A percentile compares a stretch with the other conserved stretches of the same genome.
phyloP scores from a whole-genome alignment of 306 rosid species.

The Pterocarpus santalinus region DNA sequence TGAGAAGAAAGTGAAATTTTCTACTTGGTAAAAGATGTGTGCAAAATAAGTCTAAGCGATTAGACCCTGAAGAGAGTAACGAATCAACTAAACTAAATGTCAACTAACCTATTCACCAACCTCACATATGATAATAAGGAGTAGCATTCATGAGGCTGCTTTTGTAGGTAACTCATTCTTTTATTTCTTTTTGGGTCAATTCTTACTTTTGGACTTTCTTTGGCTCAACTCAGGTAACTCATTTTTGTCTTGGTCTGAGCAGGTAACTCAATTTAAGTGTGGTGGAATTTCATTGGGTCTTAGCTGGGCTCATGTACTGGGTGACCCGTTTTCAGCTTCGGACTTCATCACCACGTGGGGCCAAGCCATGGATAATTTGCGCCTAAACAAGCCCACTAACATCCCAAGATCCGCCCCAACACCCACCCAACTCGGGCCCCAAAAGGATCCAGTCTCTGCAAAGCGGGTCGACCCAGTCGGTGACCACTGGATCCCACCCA shows the following conservation, averaged over 20 bases:
- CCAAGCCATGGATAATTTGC: constrained; percentile 30
- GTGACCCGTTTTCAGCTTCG: constrained; percentile 68
- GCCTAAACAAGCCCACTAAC: constrained; percentile 26
- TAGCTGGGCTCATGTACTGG: constrained; percentile 85
- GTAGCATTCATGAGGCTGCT: too few species aligned
- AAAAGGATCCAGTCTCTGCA: constrained; percentile 51
- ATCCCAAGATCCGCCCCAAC: constrained; percentile 36
- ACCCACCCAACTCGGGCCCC: background rate
- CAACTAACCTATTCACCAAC: too few species aligned
- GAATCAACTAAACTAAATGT: too few species aligned
- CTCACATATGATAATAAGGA: too few species aligned
- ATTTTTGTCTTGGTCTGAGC: background rate
- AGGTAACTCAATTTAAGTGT: constrained; percentile 73
- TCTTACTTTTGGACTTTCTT: too few species aligned
- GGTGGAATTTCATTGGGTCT: constrained; percentile 83
- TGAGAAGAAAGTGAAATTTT: too few species aligned
- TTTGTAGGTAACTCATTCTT: background rate
- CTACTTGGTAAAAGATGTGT: too few species aligned
- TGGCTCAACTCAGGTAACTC: background rate
- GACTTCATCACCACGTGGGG: constrained; percentile 62
- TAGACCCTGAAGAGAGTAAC: too few species aligned
- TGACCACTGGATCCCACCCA: constrained; percentile 78
- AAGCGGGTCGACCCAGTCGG: constrained; percentile 74
- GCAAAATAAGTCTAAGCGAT: too few species aligned
- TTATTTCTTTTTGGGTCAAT: too few species aligned